Evolutionary conservation across 768 basidiomycete species (phyloP).

Genomic region (Rhodotorula paludigena): DNA sequence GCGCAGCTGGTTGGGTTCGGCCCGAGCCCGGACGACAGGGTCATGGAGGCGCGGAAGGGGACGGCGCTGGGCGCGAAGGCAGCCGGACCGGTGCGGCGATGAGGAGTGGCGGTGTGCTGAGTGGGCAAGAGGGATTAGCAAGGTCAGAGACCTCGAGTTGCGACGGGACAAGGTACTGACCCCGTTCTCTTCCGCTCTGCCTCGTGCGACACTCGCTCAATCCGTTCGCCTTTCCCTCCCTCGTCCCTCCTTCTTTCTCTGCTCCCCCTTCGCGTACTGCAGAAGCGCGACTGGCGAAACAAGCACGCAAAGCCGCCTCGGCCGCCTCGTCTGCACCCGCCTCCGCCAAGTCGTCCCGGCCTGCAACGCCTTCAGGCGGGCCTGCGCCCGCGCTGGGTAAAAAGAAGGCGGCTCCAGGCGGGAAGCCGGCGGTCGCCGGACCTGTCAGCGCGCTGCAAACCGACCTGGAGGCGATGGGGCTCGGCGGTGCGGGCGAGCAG

Average conservation of each 20-base stretch:
- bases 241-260: neutral
- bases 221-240: neutral
- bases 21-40: conserved; percentile 87
- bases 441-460: conserved; percentile 16
- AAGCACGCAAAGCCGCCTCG: conserved; percentile 7
- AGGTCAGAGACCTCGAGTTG: conserved; percentile 32
- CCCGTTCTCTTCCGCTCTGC: conserved; percentile 1
- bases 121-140: neutral
- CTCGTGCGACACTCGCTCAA: conserved; percentile 36
- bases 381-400: neutral
- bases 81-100: neutral
- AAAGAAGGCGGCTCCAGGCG: neutral
- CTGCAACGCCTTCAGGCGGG: neutral
- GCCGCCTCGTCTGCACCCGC: neutral
- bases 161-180: conserved; percentile 6
- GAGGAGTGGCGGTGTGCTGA: neutral
- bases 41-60: conserved; percentile 72
- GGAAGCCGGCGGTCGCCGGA: neutral
- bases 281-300: conserved; percentile 18
- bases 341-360: neutral
- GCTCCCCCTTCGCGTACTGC: conserved; percentile 20
- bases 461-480: conserved; percentile 30
- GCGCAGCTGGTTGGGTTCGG: conserved; percentile 53
- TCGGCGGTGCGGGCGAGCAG: conserved; percentile 50
- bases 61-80: conserved; percentile 48